These are phyloP conservation scores for barley (Hordeum vulgare) DNA, from an alignment of 176 grass and related monocot species.

Conservation along the genomic window DNA sequence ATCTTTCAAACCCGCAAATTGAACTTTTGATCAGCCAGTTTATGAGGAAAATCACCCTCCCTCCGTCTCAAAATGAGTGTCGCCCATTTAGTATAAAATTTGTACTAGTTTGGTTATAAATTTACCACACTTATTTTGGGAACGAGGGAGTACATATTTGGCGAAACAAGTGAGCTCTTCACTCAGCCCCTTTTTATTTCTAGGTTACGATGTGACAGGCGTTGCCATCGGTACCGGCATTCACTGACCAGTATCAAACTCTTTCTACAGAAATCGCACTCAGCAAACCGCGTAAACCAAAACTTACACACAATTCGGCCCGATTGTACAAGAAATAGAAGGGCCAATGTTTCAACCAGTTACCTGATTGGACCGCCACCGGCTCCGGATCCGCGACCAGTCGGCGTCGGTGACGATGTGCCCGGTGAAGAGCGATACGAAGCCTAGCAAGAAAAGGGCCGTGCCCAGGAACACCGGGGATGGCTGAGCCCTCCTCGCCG, in stretches of 20 bases:
- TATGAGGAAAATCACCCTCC: too few species aligned
- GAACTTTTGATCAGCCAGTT: too few species aligned
- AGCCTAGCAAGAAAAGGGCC: constrained; percentile 58
- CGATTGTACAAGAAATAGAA: background rate
- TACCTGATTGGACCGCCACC: constrained; percentile 65
- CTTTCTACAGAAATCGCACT: background rate
- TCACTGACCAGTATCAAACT: background rate
- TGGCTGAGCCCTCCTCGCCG: constrained; percentile 27
- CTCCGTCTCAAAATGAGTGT: too few species aligned
- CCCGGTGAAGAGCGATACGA: constrained; percentile 75
- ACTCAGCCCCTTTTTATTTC: too few species aligned
- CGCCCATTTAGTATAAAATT: too few species aligned
- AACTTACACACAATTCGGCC: background rate
- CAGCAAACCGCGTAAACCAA: background rate
- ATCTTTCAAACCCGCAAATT: background rate
- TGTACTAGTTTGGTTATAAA: too few species aligned
- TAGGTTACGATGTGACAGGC: background rate
- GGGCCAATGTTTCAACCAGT: background rate
- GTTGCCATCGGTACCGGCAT: background rate
- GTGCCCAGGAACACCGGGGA: constrained; percentile 48
- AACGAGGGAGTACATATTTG: too few species aligned
- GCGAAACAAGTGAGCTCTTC: background rate
- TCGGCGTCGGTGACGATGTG: constrained; percentile 80
- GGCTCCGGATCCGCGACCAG: constrained; percentile 64
- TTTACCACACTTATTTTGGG: too few species aligned